Percentiles rank a stretch among this genome's conserved stretches.
Evolutionary conservation across 2,329 filamentous ascomycete genomes (phyloP).

Genomic region (Lasiodiplodia sp.): DNA sequence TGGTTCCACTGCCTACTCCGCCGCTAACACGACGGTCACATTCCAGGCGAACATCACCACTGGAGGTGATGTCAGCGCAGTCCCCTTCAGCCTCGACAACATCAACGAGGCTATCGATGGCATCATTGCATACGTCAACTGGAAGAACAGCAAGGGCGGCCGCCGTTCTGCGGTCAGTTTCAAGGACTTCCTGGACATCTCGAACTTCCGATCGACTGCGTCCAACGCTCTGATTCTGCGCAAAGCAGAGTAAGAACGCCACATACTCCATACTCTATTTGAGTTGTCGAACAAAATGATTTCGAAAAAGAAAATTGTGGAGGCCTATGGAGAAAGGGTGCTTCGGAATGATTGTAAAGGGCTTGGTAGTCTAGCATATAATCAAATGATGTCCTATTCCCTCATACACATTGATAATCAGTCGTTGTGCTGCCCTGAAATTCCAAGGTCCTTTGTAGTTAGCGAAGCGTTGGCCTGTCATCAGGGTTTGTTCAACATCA

Average conservation of each 20-base stretch:
- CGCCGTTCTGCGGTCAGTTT: neutral
- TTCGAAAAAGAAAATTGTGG: no score
- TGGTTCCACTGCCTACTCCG: neutral
- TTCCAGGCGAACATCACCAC: conserved; percentile 13
- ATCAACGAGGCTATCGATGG: conserved; percentile 5
- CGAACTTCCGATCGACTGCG: neutral
- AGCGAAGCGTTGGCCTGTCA: no score
- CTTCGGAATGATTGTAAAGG: neutral
- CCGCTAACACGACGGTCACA: neutral
- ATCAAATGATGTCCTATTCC: neutral
- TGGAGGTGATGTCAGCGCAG: neutral
- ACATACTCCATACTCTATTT: neutral
- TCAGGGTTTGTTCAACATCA: no score
- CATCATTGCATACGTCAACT: conserved; percentile 9
- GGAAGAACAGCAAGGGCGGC: conserved; percentile 16
- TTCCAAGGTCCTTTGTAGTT: no score
- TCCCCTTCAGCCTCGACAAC: conserved; percentile 16
- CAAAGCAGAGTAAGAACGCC: neutral
- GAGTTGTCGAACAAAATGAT: neutral
- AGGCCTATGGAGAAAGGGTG: neutral
- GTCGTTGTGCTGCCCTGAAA: no score
- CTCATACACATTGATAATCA: neutral
- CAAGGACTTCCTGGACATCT: conserved; percentile 17
- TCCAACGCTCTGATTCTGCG: neutral
- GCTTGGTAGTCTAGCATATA: neutral